Evolutionary conservation across 2,329 filamentous ascomycete species (phyloP).

Genomic region (Verticillium klebahnii): DNA sequence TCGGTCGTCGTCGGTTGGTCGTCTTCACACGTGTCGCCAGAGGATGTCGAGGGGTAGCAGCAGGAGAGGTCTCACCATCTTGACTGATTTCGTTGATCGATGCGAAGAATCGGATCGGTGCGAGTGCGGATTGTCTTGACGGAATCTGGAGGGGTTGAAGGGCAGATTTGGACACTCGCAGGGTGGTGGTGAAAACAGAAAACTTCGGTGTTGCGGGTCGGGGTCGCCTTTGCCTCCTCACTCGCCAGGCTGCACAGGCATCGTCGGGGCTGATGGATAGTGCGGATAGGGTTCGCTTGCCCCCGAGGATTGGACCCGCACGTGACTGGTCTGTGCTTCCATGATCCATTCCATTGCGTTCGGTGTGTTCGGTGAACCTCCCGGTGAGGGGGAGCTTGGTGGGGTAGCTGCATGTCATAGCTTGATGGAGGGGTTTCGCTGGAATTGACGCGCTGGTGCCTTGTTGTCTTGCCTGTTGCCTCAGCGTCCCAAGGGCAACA

Average conservation of each 20-base stretch:
- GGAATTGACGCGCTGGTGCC: not conserved
- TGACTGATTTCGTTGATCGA: conserved; percentile 50
- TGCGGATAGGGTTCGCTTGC: conserved; percentile 29
- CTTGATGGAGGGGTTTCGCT: not conserved
- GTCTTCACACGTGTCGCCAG: conserved; percentile 8
- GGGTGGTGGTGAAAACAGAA: conserved; percentile 27
- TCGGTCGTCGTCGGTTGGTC: conserved; percentile 6
- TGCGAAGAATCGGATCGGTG: conserved; percentile 29
- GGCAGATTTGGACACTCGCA: conserved; percentile 46
- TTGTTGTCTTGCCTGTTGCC: not conserved
- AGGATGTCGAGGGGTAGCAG: conserved; percentile 13
- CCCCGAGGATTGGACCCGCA: conserved; percentile 19
- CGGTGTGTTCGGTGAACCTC: not conserved
- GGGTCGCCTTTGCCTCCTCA: not conserved
- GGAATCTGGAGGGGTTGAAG: conserved; percentile 43
- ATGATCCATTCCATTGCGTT: not conserved
- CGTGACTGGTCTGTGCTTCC: conserved; percentile 23
- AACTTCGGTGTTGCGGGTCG: not conserved
- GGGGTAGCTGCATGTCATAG: conserved; percentile 1
- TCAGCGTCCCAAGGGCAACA: not conserved
- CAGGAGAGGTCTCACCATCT: conserved; percentile 56
- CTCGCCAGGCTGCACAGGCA: not conserved
- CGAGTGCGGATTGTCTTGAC: conserved; percentile 44
- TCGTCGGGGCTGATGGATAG: not conserved
- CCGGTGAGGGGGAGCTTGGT: not conserved